phyloP scores from a whole-genome alignment of 257 asterid genomes.

The Penstemon barbatus region DNA sequence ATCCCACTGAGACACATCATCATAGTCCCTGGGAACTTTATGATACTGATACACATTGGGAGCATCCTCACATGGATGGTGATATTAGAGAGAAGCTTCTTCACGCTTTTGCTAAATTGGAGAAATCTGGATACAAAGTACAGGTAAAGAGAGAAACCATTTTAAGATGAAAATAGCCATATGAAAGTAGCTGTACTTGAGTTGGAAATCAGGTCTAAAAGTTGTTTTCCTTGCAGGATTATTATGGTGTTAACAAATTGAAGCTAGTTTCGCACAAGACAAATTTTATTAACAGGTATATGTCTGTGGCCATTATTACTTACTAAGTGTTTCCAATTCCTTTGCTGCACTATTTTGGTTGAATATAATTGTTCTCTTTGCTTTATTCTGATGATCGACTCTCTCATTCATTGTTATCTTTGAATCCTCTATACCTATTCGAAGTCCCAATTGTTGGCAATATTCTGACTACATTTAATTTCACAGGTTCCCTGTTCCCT shows the following conservation, averaged over 20 bases:
- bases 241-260: slow-evolving; percentile 71
- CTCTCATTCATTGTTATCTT: background rate
- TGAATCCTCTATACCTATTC: background rate
- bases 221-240: slow-evolving; percentile 59
- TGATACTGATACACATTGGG: slow-evolving; percentile 61
- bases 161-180: background rate
- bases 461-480: slow-evolving; percentile 15
- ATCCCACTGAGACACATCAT: slow-evolving; percentile 68
- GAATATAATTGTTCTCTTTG: background rate
- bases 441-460: background rate
- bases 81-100: slow-evolving; percentile 55
- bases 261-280: slow-evolving; percentile 73
- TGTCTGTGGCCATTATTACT: slow-evolving; percentile 24
- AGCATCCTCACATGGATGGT: slow-evolving; percentile 70
- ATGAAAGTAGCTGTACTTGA: slow-evolving; percentile 8
- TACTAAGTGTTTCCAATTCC: slow-evolving; percentile 2
- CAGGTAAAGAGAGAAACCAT: slow-evolving; percentile 46
- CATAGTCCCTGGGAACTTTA: slow-evolving; percentile 99
- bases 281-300: slow-evolving; percentile 70
- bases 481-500: slow-evolving; percentile 88
- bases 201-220: slow-evolving; percentile 23
- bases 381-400: slow-evolving; percentile 7
- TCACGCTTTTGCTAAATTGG: slow-evolving; percentile 58
- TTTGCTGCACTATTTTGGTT: background rate
- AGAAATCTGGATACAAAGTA: slow-evolving; percentile 55